Evolutionary conservation across 805 yeast species (phyloP), one percentile per base, ranked within the genome.

Genomic region (Millerozyma miso): DNA sequence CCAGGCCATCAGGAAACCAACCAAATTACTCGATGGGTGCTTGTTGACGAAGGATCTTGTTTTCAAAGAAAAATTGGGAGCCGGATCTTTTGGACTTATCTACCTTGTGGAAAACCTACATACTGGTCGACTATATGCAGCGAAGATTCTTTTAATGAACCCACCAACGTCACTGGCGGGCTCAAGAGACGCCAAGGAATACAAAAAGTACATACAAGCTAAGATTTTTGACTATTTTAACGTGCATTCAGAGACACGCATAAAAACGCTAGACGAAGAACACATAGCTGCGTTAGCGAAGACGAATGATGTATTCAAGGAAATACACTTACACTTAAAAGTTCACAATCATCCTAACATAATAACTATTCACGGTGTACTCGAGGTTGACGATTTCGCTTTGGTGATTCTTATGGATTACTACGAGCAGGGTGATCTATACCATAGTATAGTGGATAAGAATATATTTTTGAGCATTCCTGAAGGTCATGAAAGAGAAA

Each of bases 11-110:
- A 6, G 13, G n/a, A 15, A 32, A 7, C 15, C 17, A 32, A 32
- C 8, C 6, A 13, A 32, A 7, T 7, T 14, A 18, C 29, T 35
- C 14, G 56, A 61, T 35, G 66, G 65, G 3, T 52, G 48, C 40
- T 47, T 51, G 39, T 44, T 66, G 36, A 60, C 60, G 44, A 48
- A 45, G 49, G 64, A 68, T 19, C 68, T 67, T 49, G 67, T 64
- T 43, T 62, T 78, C 52, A 68, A 71, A 44, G 67, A 63, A 45
- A 74, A 78, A 50, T 74, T 84, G 8, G 96, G 96, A 5, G 77
- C 91, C 0, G 97, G 97, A 19, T 89, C 95, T 17, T 88, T 83
- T 54, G 95, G 95, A 3, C 70, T 84, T 26, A 91, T 88, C 5
- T 87, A 84, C 66, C 70, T 78, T 14, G 89, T 87, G 3, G 62